Base-by-base conservation (phyloP, 768 basidiomycete species). In the Cyclocybe aegerita region DNA sequence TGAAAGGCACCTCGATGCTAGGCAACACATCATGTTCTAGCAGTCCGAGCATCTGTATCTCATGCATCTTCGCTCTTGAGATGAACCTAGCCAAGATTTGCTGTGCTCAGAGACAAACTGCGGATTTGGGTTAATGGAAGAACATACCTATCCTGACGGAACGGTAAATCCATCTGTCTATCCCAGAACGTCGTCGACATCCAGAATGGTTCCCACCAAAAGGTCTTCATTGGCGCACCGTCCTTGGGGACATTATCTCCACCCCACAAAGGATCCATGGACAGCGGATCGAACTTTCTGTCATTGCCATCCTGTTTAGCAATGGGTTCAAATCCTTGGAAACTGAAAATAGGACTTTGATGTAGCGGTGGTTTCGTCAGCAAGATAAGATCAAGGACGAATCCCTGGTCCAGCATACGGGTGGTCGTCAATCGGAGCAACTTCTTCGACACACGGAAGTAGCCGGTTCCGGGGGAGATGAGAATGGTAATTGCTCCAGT, bases 21-120 rank as follows among this genome's bases (percentile, higher is more conserved):
- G 91, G 86, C 15, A 93, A 82, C 30, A 97, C 86, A 58, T 96
- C 93, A 58, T 95, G 90, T 57, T 93, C 93, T 39, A 96, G 74
- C 7, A 96, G 72, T 5, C 95, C 95, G 1, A 97, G 79, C 90
- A 92, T 95, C 62, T 97, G 90, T 35, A 97, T 93, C 63, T 95
- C 91, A 60, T 93, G 91, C 93, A 97, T 96, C 70, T 92, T 91
- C n/a, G 90, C 93, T 30, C 96, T 83, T 4, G 93, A 88, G 17
- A 98, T 76, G 64, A 98, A 98, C 53, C 96, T 94, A 36, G 12
- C 35, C 50, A 30, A 43, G 14, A 8, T 14, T 57, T 41, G 54
- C 23, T 34, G 43, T 40, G 15, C 40, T 47, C n/a, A 53, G 8
- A 8, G 32, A 42, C 12, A 30, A 36, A 16, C 2, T 7, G 33